Evolutionary conservation across 2,329 filamentous ascomycete genomes (phyloP).

Genomic region (Aspergillus sp.): DNA sequence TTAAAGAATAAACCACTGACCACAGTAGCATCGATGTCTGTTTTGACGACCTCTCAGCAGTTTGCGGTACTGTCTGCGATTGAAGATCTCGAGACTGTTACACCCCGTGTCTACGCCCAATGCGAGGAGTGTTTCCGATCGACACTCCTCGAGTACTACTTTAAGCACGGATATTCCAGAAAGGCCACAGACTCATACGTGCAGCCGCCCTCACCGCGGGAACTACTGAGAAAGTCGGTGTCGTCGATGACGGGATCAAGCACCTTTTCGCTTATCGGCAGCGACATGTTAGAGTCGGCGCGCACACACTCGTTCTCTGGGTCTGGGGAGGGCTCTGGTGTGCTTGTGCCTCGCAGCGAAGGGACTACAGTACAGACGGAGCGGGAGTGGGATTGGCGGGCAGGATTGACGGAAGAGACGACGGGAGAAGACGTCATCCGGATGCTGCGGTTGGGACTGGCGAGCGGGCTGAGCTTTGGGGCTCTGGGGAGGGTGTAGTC

Average conservation of each 20-base stretch:
- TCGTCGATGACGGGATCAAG: conserved; percentile 55
- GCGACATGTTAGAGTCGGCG: conserved; percentile 62
- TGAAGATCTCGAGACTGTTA: conserved; percentile 76
- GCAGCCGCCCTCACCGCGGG: conserved; percentile 56
- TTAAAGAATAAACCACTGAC: conserved; percentile 14
- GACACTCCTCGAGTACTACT: conserved; percentile 69
- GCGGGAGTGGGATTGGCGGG: conserved; percentile 73
- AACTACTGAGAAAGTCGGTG: conserved; percentile 65
- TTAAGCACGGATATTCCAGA: conserved; percentile 44
- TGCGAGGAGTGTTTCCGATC: conserved; percentile 78
- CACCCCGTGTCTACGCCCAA: conserved; percentile 67
- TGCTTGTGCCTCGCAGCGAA: conserved; percentile 41
- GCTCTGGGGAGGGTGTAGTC: conserved; percentile 30
- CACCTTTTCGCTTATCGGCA: conserved; percentile 71
- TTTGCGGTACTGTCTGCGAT: conserved; percentile 73
- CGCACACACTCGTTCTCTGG: conserved; percentile 34
- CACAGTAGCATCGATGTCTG: conserved; percentile 49
- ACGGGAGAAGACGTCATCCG: conserved; percentile 70
- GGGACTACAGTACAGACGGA: conserved; percentile 36
- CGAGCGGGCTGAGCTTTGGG: conserved; percentile 62
- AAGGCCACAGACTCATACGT: conserved; percentile 20
- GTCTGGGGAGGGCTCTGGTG: conserved; percentile 57
- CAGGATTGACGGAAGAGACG: conserved; percentile 55
- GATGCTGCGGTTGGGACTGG: conserved; percentile 64
- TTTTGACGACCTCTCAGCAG: conserved; percentile 71